phyloP scores from a whole-genome alignment of 306 rosid genomes.

The Sicyos edulis region DNA sequence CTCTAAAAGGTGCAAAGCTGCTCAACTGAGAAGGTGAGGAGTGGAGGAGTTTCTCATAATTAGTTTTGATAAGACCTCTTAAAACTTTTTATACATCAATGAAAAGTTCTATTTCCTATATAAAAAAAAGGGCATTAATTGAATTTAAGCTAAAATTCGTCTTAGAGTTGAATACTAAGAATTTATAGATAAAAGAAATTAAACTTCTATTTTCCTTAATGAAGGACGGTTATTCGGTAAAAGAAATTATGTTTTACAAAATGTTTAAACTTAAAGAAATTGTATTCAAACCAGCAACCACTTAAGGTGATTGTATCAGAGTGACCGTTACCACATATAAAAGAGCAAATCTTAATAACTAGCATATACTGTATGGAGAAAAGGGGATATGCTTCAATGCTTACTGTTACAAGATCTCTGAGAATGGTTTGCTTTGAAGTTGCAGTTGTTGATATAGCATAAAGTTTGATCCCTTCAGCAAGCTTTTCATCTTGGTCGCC shows the following conservation, averaged over 20 bases:
- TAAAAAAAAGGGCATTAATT: not conserved
- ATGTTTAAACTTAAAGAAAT: not conserved
- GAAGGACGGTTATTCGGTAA: not conserved
- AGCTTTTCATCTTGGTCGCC: conserved; percentile 94
- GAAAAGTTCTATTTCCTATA: no score
- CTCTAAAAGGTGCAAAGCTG: no score
- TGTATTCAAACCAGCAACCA: not conserved
- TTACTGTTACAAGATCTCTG: conserved; percentile 86
- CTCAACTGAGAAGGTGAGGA: no score
- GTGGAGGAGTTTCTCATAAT: no score
- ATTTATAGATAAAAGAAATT: not conserved
- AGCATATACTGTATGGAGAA: conserved; percentile 16
- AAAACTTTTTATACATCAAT: no score
- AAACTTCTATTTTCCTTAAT: not conserved
- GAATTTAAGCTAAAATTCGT: not conserved
- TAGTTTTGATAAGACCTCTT: no score
- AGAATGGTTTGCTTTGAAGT: conserved; percentile 90
- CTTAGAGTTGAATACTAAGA: not conserved
- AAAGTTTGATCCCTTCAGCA: conserved; percentile 95
- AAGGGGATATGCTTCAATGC: conserved; percentile 24
- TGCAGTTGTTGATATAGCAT: conserved; percentile 74
- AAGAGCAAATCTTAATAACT: not conserved
- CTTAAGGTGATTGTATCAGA: not conserved
- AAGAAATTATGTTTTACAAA: not conserved
- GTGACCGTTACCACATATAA: not conserved